These are phyloP conservation scores for Fusarium newnesense DNA, from an alignment of 2,329 filamentous ascomycete species.

Conservation along the genomic window DNA sequence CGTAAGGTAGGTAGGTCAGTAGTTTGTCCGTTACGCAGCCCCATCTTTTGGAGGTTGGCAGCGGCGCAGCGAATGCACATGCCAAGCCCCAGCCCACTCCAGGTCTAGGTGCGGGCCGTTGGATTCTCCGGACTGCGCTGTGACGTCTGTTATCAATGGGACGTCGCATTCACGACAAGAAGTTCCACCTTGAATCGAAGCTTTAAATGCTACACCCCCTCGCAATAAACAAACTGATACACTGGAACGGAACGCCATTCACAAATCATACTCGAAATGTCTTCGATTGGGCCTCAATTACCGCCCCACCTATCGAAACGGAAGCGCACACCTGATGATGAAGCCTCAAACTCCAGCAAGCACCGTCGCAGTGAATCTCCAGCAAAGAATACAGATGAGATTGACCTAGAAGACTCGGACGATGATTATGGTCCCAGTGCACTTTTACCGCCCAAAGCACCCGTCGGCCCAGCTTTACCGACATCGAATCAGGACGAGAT, in stretches of 20 bases:
- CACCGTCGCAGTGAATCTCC: slow-evolving; percentile 45
- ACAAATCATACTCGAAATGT: slow-evolving; percentile 58
- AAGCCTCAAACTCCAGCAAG: slow-evolving; percentile 56
- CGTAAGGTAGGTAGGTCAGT: slow-evolving; percentile 29
- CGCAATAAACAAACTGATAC: slow-evolving; percentile 12
- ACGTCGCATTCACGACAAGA: slow-evolving; percentile 27
- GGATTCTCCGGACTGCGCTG: slow-evolving; percentile 43
- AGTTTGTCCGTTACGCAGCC: slow-evolving; percentile 40
- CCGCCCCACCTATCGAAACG: slow-evolving; percentile 74
- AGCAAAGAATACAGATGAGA: slow-evolving; percentile 59
- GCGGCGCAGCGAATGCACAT: slow-evolving; percentile 30
- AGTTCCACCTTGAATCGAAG: slow-evolving; percentile 28
- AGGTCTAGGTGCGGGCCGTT: slow-evolving; percentile 36
- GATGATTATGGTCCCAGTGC: slow-evolving; percentile 57
- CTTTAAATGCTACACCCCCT: slow-evolving; percentile 26
- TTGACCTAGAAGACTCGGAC: slow-evolving; percentile 55
- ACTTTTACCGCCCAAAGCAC: slow-evolving; percentile 30
- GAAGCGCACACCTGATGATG: slow-evolving; percentile 61
- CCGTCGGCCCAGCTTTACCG: slow-evolving; percentile 39
- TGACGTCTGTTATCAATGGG: slow-evolving; percentile 40
- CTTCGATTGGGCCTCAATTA: slow-evolving; percentile 75
- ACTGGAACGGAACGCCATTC: not conserved
- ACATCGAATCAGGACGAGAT: slow-evolving; percentile 55
- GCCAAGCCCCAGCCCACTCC: slow-evolving; percentile 9
- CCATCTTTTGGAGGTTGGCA: slow-evolving; percentile 38